Evolutionary conservation across 2,329 filamentous ascomycete species (phyloP), one percentile per base, ranked within the genome.

Genomic region (Purpureocillium lavendulum): DNA sequence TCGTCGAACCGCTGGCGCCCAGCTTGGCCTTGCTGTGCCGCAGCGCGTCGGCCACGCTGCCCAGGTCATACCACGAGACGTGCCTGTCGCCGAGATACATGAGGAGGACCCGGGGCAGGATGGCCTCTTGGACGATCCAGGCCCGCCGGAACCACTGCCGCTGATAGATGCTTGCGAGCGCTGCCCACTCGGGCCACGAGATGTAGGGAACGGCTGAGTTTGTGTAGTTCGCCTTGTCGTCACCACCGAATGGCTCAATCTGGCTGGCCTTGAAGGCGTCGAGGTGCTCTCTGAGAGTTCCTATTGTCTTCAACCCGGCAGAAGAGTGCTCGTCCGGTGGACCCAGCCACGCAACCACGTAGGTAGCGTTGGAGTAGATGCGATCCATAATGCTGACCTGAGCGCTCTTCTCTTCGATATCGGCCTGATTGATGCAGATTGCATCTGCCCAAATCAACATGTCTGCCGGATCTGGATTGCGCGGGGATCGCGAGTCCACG

Each of bases 301-400:
- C 36, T 4, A 51, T 21, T 1, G 45, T 45, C 21, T 42, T 24
- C 9, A 54, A 17, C 1, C 50, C 51, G 7, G 17, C 13, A 13
- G 44, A 40, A 5, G 48, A 43, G 21, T 45, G 37, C 9, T 37
- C 31, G 30, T 52, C 47, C 13, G 40, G 37, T 8, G 49, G 47
- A 10, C 54, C 3, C 11, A 58, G 49, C 49, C 55, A 58, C 0
- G 50, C 51, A 13, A 55, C 14, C 2, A 55, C 50, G 26, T 42
- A 49, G 4, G 41, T 38, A 1, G 55, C 49, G n/a, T 35, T 34
- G 8, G 43, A 47, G 42, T 56, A 60, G 13, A 55, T 59, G 28
- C 43, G 39, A 9, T 53, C 49, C 55, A 58, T 58, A 36, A 55
- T 47, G 14, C 34, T 44, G 5, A 57, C 56, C 37, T 58, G 55